Conservation (phyloP, 306 rosid genomes). For the Cicer yamashitae region DNA sequence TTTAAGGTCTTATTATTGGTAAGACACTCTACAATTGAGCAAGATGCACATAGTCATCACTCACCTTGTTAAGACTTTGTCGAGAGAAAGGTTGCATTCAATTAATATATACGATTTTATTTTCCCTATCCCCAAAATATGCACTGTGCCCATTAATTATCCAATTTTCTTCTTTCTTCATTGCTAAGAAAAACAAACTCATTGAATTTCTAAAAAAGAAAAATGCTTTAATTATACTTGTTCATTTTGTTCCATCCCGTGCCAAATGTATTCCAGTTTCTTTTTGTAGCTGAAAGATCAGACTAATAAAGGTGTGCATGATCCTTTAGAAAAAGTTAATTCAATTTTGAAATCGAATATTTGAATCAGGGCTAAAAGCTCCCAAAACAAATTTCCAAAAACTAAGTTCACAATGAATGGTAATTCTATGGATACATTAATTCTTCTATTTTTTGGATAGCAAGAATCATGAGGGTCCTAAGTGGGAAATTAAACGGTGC, state of each 20-base stretch:
- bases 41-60: too few relatives aligned
- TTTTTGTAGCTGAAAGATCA: not conserved
- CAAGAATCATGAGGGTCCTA: not conserved
- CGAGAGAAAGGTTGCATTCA: not conserved
- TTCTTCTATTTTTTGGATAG: not conserved
- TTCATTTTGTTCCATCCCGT: conserved; percentile 23
- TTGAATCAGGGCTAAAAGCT: not conserved
- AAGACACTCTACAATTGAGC: too few relatives aligned
- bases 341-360: not conserved
- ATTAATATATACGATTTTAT: not conserved
- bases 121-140: not conserved
- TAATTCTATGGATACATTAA: not conserved
- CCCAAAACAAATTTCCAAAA: too few relatives aligned
- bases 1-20: too few relatives aligned
- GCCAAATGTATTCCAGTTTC: conserved; percentile 12
- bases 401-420: too few relatives aligned
- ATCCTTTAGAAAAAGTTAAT: not conserved
- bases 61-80: not conserved
- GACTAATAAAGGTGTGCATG: not conserved
- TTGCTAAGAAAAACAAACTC: conserved; percentile 37
- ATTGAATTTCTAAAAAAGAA: conserved; percentile 16
- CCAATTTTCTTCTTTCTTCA: conserved; percentile 18
- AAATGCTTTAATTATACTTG: not conserved
- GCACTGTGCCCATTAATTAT: not conserved
- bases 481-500: not conserved